phyloP scores from a whole-genome alignment of 345 rosid genomes.

The Brassica rapa region DNA sequence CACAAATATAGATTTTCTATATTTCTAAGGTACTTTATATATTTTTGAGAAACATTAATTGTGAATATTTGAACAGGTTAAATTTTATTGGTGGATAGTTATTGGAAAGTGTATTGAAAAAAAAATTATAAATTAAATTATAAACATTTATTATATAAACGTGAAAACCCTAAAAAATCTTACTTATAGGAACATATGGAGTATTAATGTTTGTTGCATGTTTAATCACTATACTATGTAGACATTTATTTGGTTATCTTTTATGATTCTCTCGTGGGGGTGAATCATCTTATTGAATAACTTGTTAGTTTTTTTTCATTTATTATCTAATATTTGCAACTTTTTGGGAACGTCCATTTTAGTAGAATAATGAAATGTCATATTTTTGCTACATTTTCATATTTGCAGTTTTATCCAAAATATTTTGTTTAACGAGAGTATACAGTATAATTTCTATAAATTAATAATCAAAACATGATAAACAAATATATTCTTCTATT shows the following conservation, averaged over 20 bases:
- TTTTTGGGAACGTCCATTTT: neutral
- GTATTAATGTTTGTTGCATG: no score
- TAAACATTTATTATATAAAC: no score
- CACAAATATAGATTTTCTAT: no score
- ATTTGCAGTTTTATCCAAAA: neutral
- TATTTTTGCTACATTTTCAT: neutral
- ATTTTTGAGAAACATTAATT: no score
- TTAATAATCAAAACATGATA: neutral
- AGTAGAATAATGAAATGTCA: neutral
- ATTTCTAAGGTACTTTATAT: no score
- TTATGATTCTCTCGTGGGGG: neutral
- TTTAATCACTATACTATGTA: no score
- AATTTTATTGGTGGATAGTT: no score
- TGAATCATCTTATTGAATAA: neutral
- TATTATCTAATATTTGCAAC: neutral
- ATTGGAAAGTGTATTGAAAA: no score
- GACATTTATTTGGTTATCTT: neutral
- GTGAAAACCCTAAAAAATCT: no score
- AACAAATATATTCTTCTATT: neutral
- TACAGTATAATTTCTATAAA: neutral
- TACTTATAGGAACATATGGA: no score
- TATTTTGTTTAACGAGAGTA: neutral
- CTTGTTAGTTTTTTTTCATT: neutral
- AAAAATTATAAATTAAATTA: no score
- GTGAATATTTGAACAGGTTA: no score